Evolutionary conservation across 169 alveolate species (phyloP).

Genomic region (Plasmodium cynomolgi): DNA sequence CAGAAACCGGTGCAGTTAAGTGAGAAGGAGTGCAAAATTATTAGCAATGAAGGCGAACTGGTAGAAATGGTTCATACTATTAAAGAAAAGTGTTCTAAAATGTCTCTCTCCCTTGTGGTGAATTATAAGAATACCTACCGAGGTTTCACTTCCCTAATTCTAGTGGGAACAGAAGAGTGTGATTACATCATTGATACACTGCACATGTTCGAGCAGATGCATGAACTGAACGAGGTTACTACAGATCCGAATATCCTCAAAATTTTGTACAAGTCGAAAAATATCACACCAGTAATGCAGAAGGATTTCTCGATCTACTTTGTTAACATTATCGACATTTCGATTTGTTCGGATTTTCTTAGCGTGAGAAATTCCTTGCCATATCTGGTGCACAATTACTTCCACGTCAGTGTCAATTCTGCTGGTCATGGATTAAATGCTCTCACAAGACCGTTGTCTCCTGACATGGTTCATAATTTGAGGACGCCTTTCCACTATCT

Average conservation of each 20-base stretch:
- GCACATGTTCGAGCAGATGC: constrained; percentile 84
- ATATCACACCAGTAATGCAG: constrained; percentile 94
- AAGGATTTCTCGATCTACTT: constrained; percentile 96
- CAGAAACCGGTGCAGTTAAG: constrained; percentile 8
- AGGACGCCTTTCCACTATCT: constrained; percentile 92
- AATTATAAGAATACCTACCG: constrained; percentile 78
- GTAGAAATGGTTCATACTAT: constrained; percentile 64
- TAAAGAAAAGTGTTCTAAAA: constrained; percentile 12
- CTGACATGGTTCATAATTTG: constrained; percentile 89
- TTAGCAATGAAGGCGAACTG: constrained; percentile 43
- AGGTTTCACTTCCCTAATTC: constrained; percentile 95
- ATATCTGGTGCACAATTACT: constrained; percentile 84
- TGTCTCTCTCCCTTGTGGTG: constrained; percentile 78
- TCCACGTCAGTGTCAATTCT: constrained; percentile 89
- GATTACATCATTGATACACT: constrained; percentile 95
- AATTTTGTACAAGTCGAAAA: constrained; percentile 95
- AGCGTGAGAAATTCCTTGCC: constrained; percentile 87
- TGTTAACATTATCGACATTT: constrained; percentile 96
- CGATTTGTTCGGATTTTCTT: constrained; percentile 92
- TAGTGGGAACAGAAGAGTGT: constrained; percentile 90
- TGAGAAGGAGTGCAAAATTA: constrained; percentile 22
- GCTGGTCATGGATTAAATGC: constrained; percentile 90
- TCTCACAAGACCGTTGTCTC: constrained; percentile 91
- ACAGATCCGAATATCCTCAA: constrained; percentile 95
- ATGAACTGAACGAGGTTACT: constrained; percentile 89